Base-by-base conservation (phyloP, 106 monocot species). In the Ottelia alismoides region DNA sequence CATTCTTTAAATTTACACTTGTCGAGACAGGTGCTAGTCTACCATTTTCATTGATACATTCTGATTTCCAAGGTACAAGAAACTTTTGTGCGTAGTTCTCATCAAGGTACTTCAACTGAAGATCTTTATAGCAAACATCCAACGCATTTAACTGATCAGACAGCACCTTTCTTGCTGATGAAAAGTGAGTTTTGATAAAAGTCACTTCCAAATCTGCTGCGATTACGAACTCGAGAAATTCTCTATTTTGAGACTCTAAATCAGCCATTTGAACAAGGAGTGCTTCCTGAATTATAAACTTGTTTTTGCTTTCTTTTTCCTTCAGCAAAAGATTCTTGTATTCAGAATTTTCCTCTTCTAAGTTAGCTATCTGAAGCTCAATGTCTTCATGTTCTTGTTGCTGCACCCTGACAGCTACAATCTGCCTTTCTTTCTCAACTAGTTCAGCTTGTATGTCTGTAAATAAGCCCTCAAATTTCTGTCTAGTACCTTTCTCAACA, bases 101-200 rank as follows among this genome's bases (percentile, higher is more conserved):
- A 2, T 16, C n/a, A 48, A 46, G 27, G 50, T 74, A 53, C 49
- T 75, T 78, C 31, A 51, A 27, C 20, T 70, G 56, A 30, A 84
- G 69, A 48, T 82, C 64, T n/a, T 68, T 53, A 52, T 69, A 28
- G 46, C 62, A 52, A 3, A 12, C 49, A 55, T 73, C 52, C 19
- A 74, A 27, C 24, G 21, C 29, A 22, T 67, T 57, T 25, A 68
- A 28, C 44, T 76, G 64, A 3, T 60, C 50, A 65, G 57, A 23
- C 32, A 75, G 25, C 26, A 68, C 75, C 47, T 59, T 51, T 27
- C 64, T 58, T 20, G 7, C 60, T 19, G 19, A 67, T 22, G 57
- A 32, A 52, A 63, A 73, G 20, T 76, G 74, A 65, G 49, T 74
- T 63, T 47, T 66, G 48, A 82, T 50, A 55, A 74, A 90, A 70